Percentiles rank a stretch among this genome's conserved stretches.
Evolutionary conservation across 2,329 filamentous ascomycete genomes (phyloP).

Genomic region (Epicoccum sorghinum): DNA sequence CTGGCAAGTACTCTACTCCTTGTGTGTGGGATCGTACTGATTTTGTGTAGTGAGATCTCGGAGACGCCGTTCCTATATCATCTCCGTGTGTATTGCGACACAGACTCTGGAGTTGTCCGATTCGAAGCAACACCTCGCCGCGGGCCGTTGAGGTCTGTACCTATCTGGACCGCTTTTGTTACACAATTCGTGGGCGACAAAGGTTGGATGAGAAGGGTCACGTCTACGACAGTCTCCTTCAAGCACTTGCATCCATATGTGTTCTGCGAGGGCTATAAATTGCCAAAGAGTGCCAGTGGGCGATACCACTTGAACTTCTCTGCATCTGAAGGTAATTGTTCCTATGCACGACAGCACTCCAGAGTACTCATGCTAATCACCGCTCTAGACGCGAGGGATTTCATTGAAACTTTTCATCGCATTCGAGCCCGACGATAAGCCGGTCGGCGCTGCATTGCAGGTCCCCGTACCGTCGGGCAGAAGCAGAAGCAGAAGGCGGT

Average conservation of each 20-base stretch:
- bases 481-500: neutral
- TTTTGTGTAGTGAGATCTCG: conserved; percentile 53
- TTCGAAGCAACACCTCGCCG: conserved; percentile 62
- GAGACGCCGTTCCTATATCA: conserved; percentile 60
- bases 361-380: neutral
- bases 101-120: conserved; percentile 57
- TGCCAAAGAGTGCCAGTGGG: conserved; percentile 36
- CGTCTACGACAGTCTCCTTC: conserved; percentile 54
- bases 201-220: conserved; percentile 56
- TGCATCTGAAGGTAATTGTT: conserved; percentile 35
- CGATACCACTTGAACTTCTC: conserved; percentile 46
- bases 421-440: conserved; percentile 27
- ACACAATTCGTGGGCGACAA: conserved; percentile 52
- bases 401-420: conserved; percentile 41
- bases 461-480: no score
- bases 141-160: conserved; percentile 60
- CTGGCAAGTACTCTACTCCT: conserved; percentile 47
- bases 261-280: conserved; percentile 58
- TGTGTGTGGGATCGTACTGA: conserved; percentile 14
- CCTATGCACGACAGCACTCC: neutral
- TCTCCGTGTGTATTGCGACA: conserved; percentile 61
- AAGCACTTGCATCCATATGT: conserved; percentile 59
- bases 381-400: conserved; percentile 33
- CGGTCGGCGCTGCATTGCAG: neutral
- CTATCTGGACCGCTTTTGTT: conserved; percentile 63